phyloP scores from a whole-genome alignment of 345 rosid species.

The Dipteronia sinensis region DNA sequence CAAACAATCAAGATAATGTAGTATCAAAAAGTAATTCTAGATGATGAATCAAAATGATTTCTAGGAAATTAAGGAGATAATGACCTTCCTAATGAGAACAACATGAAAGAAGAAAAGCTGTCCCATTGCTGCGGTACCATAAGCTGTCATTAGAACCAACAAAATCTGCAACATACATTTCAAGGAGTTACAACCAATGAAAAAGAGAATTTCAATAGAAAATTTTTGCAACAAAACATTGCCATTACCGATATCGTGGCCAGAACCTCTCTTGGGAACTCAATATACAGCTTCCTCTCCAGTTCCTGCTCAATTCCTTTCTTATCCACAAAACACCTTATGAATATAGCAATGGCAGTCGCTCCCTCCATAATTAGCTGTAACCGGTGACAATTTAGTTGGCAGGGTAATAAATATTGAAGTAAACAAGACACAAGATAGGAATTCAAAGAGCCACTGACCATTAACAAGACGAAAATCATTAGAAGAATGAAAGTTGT shows the following conservation, averaged over 20 bases:
- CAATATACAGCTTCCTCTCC: constrained; percentile 51
- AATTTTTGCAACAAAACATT: background rate
- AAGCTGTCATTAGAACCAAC: constrained; percentile 72
- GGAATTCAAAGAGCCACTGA: constrained; percentile 32
- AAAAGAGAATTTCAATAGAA: constrained; percentile 7
- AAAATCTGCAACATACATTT: constrained; percentile 51
- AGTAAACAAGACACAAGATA: background rate
- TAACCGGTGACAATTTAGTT: constrained; percentile 11
- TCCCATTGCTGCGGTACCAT: constrained; percentile 92
- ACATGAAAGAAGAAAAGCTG: constrained; percentile 95
- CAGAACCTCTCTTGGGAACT: constrained; percentile 76
- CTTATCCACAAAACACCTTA: constrained; percentile 89
- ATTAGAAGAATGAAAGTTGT: constrained; percentile 83
- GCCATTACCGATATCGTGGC: constrained; percentile 77
- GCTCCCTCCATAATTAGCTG: constrained; percentile 94
- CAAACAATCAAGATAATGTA: background rate
- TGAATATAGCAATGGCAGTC: constrained; percentile 78
- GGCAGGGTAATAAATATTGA: background rate
- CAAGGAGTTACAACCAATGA: constrained; percentile 21
- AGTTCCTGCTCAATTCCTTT: constrained; percentile 78
- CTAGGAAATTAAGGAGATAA: background rate
- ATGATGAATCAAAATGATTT: background rate
- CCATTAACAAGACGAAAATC: constrained; percentile 84
- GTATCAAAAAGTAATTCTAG: background rate
- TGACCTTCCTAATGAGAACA: constrained; percentile 92